Percentiles rank a stretch among this genome's conserved stretches.
phyloP scores from a whole-genome alignment of 2,329 filamentous ascomycete genomes.

The Aspergillus neotritici region DNA sequence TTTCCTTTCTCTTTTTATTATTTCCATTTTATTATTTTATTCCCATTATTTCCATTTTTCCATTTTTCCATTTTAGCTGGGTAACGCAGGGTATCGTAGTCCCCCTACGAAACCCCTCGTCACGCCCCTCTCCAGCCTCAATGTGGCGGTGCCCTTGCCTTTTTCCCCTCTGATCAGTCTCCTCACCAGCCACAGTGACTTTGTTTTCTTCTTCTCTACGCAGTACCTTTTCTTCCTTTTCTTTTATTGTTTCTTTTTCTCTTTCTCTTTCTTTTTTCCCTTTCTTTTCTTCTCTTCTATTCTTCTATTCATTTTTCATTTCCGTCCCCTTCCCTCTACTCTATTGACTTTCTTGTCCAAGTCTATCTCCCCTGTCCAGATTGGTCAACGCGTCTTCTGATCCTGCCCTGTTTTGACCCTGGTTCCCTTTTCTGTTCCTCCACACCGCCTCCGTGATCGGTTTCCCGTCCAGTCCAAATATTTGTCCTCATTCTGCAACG shows the following conservation, averaged over 20 bases:
- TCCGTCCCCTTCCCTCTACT: slow-evolving; percentile 8
- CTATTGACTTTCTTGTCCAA: slow-evolving; percentile 7
- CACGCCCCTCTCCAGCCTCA: slow-evolving; percentile 3
- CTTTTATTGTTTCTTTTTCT: not conserved
- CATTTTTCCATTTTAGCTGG: too few relatives aligned
- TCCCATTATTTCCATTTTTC: not conserved
- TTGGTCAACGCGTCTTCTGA: slow-evolving; percentile 26
- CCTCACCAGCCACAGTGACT: slow-evolving; percentile 10
- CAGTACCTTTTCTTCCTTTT: not conserved
- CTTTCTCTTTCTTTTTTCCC: not conserved
- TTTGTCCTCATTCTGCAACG: too few relatives aligned
- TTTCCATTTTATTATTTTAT: slow-evolving; percentile 1
- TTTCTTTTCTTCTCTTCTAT: slow-evolving; percentile 2
- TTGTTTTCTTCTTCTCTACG: not conserved
- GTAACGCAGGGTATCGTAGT: slow-evolving; percentile 11
- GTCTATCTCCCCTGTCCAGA: slow-evolving; percentile 20
- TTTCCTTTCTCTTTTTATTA: slow-evolving; percentile 1
- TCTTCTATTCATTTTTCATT: slow-evolving; percentile 11
- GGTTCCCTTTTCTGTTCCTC: not conserved
- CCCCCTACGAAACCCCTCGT: slow-evolving; percentile 4
- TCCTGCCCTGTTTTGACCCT: slow-evolving; percentile 19
- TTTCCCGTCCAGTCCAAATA: too few relatives aligned
- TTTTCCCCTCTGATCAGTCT: not conserved
- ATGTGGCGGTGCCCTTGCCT: slow-evolving; percentile 14
- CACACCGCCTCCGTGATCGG: too few relatives aligned